Evolutionary conservation across 164 flowering plant species (phyloP).

Genomic region (Annona cherimola): DNA sequence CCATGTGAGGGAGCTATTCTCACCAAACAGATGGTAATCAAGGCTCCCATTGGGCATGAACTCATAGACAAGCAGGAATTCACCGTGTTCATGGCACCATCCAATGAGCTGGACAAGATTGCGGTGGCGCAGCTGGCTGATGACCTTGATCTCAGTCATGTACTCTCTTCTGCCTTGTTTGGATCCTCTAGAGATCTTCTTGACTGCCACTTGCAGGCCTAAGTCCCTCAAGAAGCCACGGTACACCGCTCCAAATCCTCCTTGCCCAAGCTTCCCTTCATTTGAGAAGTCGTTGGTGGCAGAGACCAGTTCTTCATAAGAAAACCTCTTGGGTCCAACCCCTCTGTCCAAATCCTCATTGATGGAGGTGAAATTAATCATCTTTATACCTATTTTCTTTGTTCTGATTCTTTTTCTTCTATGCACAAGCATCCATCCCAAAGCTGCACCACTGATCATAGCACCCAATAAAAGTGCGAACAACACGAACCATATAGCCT

Average conservation of each 20-base stretch:
- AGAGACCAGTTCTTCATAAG: slow-evolving; percentile 16
- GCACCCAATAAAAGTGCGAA: not conserved
- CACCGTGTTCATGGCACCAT: slow-evolving; percentile 45
- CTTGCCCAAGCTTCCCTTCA: slow-evolving; percentile 25
- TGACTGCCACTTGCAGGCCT: slow-evolving; percentile 27
- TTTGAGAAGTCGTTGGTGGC: slow-evolving; percentile 25
- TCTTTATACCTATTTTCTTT: slow-evolving; percentile 1
- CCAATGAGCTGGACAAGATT: slow-evolving; percentile 45
- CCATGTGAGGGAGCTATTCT: slow-evolving; percentile 12
- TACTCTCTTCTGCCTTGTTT: slow-evolving; percentile 46
- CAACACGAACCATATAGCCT: not conserved
- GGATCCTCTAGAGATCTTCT: slow-evolving; percentile 32
- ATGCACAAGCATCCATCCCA: not conserved
- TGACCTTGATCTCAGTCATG: slow-evolving; percentile 36
- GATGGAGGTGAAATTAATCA: slow-evolving; percentile 7
- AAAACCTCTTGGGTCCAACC: slow-evolving; percentile 21
- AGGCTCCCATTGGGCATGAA: slow-evolving; percentile 50
- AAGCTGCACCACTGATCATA: not conserved
- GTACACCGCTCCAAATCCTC: slow-evolving; percentile 39
- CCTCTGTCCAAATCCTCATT: slow-evolving; percentile 22
- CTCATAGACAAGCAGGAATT: slow-evolving; percentile 45
- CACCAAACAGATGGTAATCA: slow-evolving; percentile 35
- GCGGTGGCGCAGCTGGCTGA: slow-evolving; percentile 39
- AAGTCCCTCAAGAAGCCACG: slow-evolving; percentile 25
- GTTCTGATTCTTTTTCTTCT: slow-evolving; percentile 4